Evolutionary conservation across 495 filamentous ascomycete genomes (phyloP).

Genomic region (Cairneyella variabilis): DNA sequence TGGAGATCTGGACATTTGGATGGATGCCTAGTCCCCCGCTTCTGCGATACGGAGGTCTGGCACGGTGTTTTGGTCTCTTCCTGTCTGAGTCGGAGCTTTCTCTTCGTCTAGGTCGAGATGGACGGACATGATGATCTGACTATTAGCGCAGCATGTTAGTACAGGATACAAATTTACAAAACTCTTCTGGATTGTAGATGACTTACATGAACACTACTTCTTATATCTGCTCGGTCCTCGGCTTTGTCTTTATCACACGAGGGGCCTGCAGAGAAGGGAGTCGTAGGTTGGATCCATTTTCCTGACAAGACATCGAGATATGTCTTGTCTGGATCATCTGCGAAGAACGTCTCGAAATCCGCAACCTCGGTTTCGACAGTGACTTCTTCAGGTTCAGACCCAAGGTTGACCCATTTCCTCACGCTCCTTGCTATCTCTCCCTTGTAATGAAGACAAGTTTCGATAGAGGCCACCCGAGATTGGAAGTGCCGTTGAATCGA

Average conservation of each 20-base stretch:
- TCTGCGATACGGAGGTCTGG: neutral
- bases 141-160: too few relatives aligned
- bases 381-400: neutral
- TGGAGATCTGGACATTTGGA: neutral
- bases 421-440: conserved; percentile 7
- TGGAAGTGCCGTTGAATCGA: neutral
- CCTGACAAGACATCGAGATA: conserved; percentile 10
- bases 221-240: too few relatives aligned
- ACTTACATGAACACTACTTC: too few relatives aligned
- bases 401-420: conserved; percentile 3
- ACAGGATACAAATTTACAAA: too few relatives aligned
- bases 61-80: neutral
- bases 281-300: conserved; percentile 9
- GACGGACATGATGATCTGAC: too few relatives aligned
- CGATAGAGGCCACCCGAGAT: neutral
- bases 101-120: too few relatives aligned
- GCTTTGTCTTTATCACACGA: neutral
- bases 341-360: neutral
- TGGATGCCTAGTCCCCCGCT: conserved; percentile 1
- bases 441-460: conserved; percentile 9
- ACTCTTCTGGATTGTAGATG: too few relatives aligned
- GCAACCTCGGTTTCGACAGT: neutral
- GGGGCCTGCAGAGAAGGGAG: neutral
- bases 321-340: neutral
- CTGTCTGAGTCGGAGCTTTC: too few relatives aligned